phyloP scores from a whole-genome alignment of 768 basidiomycete genomes.

The Cantharellus anzutake region DNA sequence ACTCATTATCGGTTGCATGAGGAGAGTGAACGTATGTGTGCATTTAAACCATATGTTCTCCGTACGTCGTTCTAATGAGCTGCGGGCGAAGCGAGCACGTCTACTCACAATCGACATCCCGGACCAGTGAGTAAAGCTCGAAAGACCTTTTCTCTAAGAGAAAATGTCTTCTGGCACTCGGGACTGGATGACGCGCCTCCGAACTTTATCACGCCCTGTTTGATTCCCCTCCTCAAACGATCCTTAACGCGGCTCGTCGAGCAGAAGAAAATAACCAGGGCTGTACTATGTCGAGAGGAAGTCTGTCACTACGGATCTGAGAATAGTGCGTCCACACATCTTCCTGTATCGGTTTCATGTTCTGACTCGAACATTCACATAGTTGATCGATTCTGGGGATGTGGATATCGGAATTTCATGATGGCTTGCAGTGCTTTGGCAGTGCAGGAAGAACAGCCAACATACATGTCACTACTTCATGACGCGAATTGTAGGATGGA shows the following conservation, averaged over 20 bases:
- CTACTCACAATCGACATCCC: no score
- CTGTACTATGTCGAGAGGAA: conserved; percentile 42
- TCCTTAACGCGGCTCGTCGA: conserved; percentile 33
- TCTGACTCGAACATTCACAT: neutral
- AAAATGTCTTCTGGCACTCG: conserved; percentile 50
- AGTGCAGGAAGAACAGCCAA: conserved; percentile 39
- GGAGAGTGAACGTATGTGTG: no score
- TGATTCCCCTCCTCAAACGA: conserved; percentile 43
- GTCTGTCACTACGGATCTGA: conserved; percentile 41
- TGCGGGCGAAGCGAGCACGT: no score
- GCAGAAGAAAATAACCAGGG: conserved; percentile 31
- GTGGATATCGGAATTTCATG: conserved; percentile 71
- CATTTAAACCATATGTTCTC: no score
- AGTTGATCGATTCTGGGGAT: conserved; percentile 47
- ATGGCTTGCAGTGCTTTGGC: conserved; percentile 61
- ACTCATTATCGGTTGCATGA: no score
- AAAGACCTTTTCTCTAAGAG: neutral
- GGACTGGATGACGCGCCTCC: conserved; percentile 27
- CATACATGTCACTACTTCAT: conserved; percentile 44
- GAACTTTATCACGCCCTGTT: conserved; percentile 47
- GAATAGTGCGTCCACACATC: conserved; percentile 20
- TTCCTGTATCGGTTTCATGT: neutral
- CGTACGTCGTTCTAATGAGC: no score
- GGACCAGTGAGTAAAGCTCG: neutral
- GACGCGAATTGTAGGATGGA: conserved; percentile 17